Evolutionary conservation across 2,329 filamentous ascomycete species (phyloP).

Genomic region (Fusarium albidum): DNA sequence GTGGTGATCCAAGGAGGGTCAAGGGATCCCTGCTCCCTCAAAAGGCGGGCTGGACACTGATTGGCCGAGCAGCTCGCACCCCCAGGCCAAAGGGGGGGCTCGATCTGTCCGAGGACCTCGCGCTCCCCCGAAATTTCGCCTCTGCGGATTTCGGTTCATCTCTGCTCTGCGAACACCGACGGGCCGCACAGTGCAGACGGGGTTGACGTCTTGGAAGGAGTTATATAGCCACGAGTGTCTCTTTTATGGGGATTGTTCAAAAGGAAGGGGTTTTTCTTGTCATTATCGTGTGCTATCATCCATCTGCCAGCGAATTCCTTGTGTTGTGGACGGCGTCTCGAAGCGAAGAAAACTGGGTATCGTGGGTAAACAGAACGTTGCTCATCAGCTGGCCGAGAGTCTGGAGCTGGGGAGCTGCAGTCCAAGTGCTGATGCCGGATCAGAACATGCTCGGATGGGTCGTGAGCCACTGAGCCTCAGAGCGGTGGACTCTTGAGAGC

Average conservation of each 20-base stretch:
- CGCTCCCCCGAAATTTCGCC: conserved; percentile 26
- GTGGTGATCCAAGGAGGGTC: conserved; percentile 13
- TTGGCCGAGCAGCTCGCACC: conserved; percentile 3
- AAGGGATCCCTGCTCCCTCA: neutral
- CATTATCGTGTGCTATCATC: conserved; percentile 8
- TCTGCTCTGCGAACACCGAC: conserved; percentile 15
- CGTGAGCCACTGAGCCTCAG: neutral
- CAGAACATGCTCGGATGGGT: neutral
- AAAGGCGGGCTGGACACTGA: conserved; percentile 12
- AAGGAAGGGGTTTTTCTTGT: neutral
- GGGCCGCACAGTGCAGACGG: neutral
- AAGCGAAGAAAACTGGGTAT: conserved; percentile 9
- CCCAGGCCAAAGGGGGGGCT: conserved; percentile 12
- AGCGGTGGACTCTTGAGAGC: neutral
- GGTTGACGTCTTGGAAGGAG: neutral
- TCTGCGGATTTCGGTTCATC: conserved; percentile 28
- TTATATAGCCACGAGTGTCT: neutral
- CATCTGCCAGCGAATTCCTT: neutral
- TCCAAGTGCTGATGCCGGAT: neutral
- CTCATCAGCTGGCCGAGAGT: neutral
- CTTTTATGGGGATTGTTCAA: neutral
- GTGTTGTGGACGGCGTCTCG: too few relatives aligned
- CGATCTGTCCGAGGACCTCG: conserved; percentile 32
- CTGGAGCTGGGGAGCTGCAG: neutral
- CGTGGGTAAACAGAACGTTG: neutral